Conservation (phyloP, 768 basidiomycete species). For the Agrocybe pediades region DNA sequence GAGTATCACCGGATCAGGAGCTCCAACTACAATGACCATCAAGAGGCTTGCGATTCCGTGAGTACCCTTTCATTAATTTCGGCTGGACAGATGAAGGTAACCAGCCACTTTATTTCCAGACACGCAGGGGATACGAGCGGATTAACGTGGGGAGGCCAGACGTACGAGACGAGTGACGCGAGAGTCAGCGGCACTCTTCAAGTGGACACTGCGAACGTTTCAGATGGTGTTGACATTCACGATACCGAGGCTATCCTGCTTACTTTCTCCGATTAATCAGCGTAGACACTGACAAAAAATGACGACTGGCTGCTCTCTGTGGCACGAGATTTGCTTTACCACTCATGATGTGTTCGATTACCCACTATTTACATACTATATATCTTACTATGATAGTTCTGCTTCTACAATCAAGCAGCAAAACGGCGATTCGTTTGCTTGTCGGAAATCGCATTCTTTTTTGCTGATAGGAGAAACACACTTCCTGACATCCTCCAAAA, state of each 20-base stretch:
- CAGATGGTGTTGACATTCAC: constrained; percentile 43
- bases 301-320: too few relatives aligned
- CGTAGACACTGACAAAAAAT: too few relatives aligned
- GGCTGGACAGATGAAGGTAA: not conserved
- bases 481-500: too few relatives aligned
- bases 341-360: too few relatives aligned
- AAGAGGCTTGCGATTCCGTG: constrained; percentile 53
- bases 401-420: too few relatives aligned
- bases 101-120: constrained; percentile 21
- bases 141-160: constrained; percentile 60
- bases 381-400: too few relatives aligned
- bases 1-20: constrained; percentile 28
- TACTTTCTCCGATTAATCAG: constrained; percentile 28
- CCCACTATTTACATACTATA: too few relatives aligned
- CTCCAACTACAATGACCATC: constrained; percentile 36
- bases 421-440: too few relatives aligned
- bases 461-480: too few relatives aligned
- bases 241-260: constrained; percentile 51
- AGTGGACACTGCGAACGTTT: constrained; percentile 28
- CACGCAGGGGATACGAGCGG: constrained; percentile 52
- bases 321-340: too few relatives aligned
- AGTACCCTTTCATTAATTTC: not conserved
- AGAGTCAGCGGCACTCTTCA: constrained; percentile 36
- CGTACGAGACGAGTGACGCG: constrained; percentile 53
- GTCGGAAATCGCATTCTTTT: too few relatives aligned